These are phyloP conservation scores for Malus asiatica DNA, from an alignment of 306 rosid species.

Conservation along the genomic window DNA sequence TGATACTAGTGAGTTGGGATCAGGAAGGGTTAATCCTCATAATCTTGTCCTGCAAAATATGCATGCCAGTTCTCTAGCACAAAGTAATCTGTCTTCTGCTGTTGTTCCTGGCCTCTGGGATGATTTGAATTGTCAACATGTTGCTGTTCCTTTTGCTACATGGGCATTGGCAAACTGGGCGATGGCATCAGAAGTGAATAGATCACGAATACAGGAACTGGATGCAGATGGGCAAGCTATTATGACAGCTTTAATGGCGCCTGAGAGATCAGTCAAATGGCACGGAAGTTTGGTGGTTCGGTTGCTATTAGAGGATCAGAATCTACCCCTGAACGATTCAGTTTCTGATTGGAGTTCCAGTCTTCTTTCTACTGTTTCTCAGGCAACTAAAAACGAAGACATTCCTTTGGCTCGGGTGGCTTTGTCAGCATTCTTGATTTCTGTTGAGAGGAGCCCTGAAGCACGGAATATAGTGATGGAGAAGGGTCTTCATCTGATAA, in stretches of 20 bases:
- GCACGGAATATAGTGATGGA: conserved; percentile 71
- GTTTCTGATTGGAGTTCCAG: conserved; percentile 87
- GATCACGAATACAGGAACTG: conserved; percentile 67
- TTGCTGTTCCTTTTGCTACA: conserved; percentile 95
- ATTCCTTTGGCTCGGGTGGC: conserved; percentile 75
- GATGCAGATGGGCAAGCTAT: conserved; percentile 87
- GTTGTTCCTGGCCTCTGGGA: conserved; percentile 98
- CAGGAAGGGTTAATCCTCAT: conserved; percentile 19
- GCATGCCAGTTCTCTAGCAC: conserved; percentile 30
- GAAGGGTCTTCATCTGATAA: conserved; percentile 76
- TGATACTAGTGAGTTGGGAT: conserved; percentile 27
- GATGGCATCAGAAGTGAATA: conserved; percentile 58
- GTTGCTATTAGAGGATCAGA: conserved; percentile 65
- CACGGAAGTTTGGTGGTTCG: conserved; percentile 81
- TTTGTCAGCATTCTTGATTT: conserved; percentile 73
- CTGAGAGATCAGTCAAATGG: conserved; percentile 99
- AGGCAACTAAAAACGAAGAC: conserved; percentile 79
- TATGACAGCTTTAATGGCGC: conserved; percentile 84
- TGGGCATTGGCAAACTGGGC: conserved; percentile 99
- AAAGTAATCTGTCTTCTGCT: conserved; percentile 40
- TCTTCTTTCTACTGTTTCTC: conserved; percentile 79
- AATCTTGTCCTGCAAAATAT: conserved; percentile 30
- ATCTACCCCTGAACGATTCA: conserved; percentile 61
- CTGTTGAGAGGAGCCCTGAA: conserved; percentile 64
- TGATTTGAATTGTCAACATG: conserved; percentile 90